These are phyloP conservation scores for Pulveroboletus sp. DNA, from an alignment of 768 basidiomycete species.

Conservation along the genomic window DNA sequence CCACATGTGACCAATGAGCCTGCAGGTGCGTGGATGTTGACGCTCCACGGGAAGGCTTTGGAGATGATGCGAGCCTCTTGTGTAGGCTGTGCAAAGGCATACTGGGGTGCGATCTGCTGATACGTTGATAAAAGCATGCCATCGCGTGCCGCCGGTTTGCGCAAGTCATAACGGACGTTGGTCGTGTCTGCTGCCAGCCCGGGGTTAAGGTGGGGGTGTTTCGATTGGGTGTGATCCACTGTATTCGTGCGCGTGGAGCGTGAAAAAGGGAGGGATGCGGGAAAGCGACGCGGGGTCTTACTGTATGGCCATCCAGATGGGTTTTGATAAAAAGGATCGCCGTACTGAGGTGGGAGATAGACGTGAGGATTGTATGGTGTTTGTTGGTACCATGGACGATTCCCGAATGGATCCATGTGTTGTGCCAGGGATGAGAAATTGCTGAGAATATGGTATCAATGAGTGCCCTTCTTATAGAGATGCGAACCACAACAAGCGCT, in stretches of 20 bases:
- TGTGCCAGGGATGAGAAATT: neutral
- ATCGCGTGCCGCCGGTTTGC: slow-evolving; percentile 38
- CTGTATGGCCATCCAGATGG: slow-evolving; percentile 15
- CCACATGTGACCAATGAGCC: slow-evolving; percentile 43
- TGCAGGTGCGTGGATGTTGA: slow-evolving; percentile 45
- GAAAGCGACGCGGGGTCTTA: slow-evolving; percentile 1
- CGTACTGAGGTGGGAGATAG: slow-evolving; percentile 24
- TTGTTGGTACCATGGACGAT: slow-evolving; percentile 23
- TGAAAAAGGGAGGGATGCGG: neutral
- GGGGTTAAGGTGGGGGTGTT: slow-evolving; percentile 53
- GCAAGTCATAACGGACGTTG: slow-evolving; percentile 48
- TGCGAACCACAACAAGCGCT: slow-evolving; percentile 7
- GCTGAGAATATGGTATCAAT: neutral
- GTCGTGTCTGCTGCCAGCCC: slow-evolving; percentile 52
- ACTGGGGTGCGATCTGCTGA: slow-evolving; percentile 34
- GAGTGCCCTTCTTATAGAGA: slow-evolving; percentile 10
- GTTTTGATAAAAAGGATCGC: slow-evolving; percentile 10
- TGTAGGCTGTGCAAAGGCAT: slow-evolving; percentile 36
- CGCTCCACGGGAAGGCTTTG: slow-evolving; percentile 62
- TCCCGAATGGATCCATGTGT: slow-evolving; percentile 25
- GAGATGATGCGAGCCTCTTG: slow-evolving; percentile 50
- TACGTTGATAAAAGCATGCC: slow-evolving; percentile 44
- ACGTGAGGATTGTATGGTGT: slow-evolving; percentile 30
- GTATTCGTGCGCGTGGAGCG: neutral
- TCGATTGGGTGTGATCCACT: slow-evolving; percentile 30